These are phyloP conservation scores for Wallacemonas collosoma DNA, from an alignment of 208 protist genomes.

Conservation along the genomic window DNA sequence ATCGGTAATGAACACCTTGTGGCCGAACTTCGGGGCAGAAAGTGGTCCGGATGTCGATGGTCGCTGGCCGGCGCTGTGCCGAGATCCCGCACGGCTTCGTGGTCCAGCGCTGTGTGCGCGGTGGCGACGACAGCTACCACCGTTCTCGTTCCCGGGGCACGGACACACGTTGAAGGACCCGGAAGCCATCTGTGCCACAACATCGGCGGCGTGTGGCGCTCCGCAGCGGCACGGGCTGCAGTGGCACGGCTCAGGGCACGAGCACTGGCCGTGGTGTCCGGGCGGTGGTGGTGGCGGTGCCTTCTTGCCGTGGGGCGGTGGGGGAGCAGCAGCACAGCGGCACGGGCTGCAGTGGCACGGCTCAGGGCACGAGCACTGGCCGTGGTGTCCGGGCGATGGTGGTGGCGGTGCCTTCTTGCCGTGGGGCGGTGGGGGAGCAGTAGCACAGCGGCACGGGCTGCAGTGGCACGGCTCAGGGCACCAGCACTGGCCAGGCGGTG, in stretches of 20 bases:
- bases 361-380: constrained; percentile 14
- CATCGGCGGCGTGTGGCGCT: constrained; percentile 29
- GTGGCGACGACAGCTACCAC: constrained; percentile 14
- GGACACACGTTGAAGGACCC: constrained; percentile 27
- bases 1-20: constrained; percentile 86
- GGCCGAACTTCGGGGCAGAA: constrained; percentile 41
- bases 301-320: constrained; percentile 12
- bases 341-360: constrained; percentile 16
- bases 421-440: constrained; percentile 1
- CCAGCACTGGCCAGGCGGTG: constrained; percentile 1
- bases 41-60: constrained; percentile 3
- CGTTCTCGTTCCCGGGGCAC: constrained; percentile 30
- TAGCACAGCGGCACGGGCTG: constrained; percentile 1
- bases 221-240: constrained; percentile 21
- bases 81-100: constrained; percentile 1
- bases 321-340: constrained; percentile 17
- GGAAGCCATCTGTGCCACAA: constrained; percentile 36
- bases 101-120: constrained; percentile 8
- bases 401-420: constrained; percentile 15
- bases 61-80: not conserved
- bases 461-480: not conserved
- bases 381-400: not conserved
- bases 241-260: constrained; percentile 13
- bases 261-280: not conserved
- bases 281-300: not conserved